phyloP scores from a whole-genome alignment of 176 grass and related monocot genomes.

The Cenchrus fungigraminus region DNA sequence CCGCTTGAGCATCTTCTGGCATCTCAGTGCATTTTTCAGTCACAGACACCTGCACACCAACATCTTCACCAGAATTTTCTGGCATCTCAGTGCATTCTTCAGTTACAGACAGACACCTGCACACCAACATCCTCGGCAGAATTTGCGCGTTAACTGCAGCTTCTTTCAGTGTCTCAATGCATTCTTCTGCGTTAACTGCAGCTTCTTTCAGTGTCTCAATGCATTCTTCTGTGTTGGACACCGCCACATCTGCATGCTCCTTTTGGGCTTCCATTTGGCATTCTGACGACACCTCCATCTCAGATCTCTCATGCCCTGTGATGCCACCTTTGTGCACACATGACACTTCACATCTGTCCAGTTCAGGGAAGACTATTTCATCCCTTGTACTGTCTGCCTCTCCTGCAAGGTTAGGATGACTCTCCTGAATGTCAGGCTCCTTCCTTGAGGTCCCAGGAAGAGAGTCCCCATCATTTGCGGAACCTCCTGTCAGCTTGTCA shows the following conservation, averaged over 20 bases:
- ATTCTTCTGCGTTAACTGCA: neutral
- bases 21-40: neutral
- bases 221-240: neutral
- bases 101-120: neutral
- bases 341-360: neutral
- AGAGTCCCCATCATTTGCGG: neutral
- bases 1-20: neutral
- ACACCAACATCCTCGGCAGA: neutral
- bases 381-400: neutral
- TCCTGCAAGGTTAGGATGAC: neutral
- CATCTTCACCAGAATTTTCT: neutral
- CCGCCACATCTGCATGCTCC: neutral
- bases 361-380: slow-evolving; percentile 21
- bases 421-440: slow-evolving; percentile 7
- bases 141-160: neutral
- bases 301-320: neutral
- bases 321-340: slow-evolving; percentile 2
- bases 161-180: neutral
- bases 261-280: neutral
- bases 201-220: neutral
- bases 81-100: neutral
- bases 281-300: neutral
- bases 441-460: neutral
- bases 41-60: neutral
- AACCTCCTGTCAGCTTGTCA: neutral